Evolutionary conservation across 805 yeast species (phyloP).

Genomic region (Metschnikowia vanudenii): DNA sequence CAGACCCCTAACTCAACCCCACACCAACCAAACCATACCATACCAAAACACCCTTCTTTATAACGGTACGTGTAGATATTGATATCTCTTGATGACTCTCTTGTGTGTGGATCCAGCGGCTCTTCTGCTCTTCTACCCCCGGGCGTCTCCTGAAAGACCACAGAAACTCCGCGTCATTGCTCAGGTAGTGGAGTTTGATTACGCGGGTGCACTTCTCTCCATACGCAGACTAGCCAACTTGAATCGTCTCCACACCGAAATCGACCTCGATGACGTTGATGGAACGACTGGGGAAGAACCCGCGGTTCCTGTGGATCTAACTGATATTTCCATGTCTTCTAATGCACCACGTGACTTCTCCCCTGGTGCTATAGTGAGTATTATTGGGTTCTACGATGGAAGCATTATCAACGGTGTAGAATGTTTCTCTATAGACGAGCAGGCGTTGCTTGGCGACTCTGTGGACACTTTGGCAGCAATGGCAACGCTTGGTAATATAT

Average conservation of each 20-base stretch:
- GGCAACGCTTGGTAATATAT: constrained; percentile 15
- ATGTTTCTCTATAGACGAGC: constrained; percentile 21
- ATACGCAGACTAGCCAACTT: constrained; percentile 22
- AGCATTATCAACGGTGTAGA: constrained; percentile 21
- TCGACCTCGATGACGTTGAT: constrained; percentile 13
- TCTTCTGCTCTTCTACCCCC: constrained; percentile 22
- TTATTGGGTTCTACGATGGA: constrained; percentile 36
- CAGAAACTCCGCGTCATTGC: constrained; percentile 28
- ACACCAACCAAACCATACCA: neutral
- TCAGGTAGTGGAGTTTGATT: constrained; percentile 27
- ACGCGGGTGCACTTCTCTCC: constrained; percentile 12
- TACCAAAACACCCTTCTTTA: neutral
- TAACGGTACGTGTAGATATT: too few species aligned
- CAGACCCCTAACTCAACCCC: too few species aligned
- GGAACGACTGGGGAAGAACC: neutral
- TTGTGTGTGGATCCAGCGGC: constrained; percentile 29
- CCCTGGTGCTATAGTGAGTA: constrained; percentile 26
- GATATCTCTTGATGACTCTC: constrained; percentile 25
- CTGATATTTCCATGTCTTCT: constrained; percentile 1
- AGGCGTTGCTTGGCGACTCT: constrained; percentile 14
- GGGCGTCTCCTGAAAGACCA: constrained; percentile 23
- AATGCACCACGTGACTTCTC: neutral
- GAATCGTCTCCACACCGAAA: constrained; percentile 15
- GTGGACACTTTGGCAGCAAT: constrained; percentile 19
- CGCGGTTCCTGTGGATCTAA: constrained; percentile 7